Conservation (phyloP, 192 early-diverging fungal species). For the Polychytrium aggregatum region DNA sequence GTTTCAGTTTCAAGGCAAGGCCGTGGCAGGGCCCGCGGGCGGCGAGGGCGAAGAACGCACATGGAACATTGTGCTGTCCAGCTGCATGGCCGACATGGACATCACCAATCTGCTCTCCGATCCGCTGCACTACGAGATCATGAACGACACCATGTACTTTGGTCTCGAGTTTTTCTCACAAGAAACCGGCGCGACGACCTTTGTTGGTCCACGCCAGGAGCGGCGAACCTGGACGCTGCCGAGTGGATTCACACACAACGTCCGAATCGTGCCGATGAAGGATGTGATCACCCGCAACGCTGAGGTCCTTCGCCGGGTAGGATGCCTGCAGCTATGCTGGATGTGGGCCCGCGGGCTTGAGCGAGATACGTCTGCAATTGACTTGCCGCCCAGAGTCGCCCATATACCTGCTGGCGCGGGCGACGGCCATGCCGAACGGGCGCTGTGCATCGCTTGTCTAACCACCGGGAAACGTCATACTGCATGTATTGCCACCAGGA, state of each 20-base stretch:
- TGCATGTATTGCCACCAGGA: too few species aligned
- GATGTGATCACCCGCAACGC: constrained; percentile 44
- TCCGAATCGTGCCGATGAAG: constrained; percentile 36
- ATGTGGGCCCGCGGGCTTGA: too few species aligned
- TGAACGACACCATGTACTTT: constrained; percentile 67
- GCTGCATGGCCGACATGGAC: constrained; percentile 4
- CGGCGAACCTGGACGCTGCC: neutral
- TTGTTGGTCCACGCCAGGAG: neutral
- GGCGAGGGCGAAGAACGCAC: constrained; percentile 1
- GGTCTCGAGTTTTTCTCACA: constrained; percentile 28
- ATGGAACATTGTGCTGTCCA: too few species aligned
- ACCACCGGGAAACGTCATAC: too few species aligned
- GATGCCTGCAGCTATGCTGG: too few species aligned
- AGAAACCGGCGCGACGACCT: neutral
- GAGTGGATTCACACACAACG: constrained; percentile 1
- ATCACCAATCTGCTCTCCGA: constrained; percentile 44
- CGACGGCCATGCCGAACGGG: too few species aligned
- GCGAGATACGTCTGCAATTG: too few species aligned
- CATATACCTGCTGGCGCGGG: too few species aligned
- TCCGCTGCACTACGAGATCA: constrained; percentile 50
- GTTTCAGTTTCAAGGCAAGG: constrained; percentile 17
- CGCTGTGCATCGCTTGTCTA: too few species aligned
- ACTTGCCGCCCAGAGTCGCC: too few species aligned
- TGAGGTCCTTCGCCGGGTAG: constrained; percentile 50
- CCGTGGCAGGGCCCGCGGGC: neutral